phyloP scores from a whole-genome alignment of 2,329 filamentous ascomycete genomes.

The Colletotrichum shisoi region DNA sequence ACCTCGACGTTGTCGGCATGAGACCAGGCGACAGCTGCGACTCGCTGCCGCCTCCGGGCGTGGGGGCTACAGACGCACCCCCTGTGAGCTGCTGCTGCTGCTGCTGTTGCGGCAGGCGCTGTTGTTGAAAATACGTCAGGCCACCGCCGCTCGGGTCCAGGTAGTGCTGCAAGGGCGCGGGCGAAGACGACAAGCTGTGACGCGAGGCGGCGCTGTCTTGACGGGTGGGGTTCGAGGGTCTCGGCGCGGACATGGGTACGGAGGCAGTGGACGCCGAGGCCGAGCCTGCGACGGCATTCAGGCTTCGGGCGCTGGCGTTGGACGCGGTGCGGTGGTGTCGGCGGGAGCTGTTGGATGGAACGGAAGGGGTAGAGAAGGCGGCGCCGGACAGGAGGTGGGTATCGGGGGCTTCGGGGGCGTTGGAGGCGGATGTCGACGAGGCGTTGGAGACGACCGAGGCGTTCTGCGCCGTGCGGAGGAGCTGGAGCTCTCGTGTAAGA shows the following conservation, averaged over 20 bases:
- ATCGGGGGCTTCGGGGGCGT: conserved; percentile 58
- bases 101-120: conserved; percentile 15
- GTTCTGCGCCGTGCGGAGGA: conserved; percentile 77
- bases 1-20: conserved; percentile 65
- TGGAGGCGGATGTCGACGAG: conserved; percentile 67
- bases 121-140: conserved; percentile 58
- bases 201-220: conserved; percentile 65
- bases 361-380: conserved; percentile 64
- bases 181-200: conserved; percentile 61
- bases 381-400: conserved; percentile 64
- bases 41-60: conserved; percentile 49
- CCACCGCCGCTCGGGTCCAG: conserved; percentile 53
- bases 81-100: conserved; percentile 43
- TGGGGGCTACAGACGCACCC: conserved; percentile 47
- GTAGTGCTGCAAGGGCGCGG: conserved; percentile 45
- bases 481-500: conserved; percentile 84
- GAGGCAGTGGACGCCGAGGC: conserved; percentile 51
- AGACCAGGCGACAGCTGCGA: conserved; percentile 62
- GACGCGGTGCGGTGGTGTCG: conserved; percentile 68
- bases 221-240: conserved; percentile 56
- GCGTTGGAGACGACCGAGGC: conserved; percentile 71
- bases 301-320: conserved; percentile 62
- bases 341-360: conserved; percentile 60
- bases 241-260: conserved; percentile 53
- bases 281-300: conserved; percentile 54